Percentiles rank a stretch among this genome's conserved stretches.
Evolutionary conservation across 768 basidiomycete genomes (phyloP).

Genomic region (Termitomyces sp.): DNA sequence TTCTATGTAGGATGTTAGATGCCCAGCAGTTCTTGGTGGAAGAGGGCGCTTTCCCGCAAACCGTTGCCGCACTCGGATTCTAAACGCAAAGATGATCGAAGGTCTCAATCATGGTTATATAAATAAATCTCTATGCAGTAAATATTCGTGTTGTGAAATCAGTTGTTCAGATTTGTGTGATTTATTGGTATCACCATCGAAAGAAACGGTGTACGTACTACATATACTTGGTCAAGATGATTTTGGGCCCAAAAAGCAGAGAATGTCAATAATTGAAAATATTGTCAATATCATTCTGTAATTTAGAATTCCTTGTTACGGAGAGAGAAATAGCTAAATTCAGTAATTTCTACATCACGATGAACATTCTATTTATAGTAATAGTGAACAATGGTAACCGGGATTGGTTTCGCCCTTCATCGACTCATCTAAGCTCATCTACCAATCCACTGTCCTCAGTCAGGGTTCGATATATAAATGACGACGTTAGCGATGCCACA

Average conservation of each 20-base stretch:
- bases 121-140: slow-evolving; percentile 6
- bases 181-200: neutral
- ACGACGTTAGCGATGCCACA: neutral
- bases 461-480: neutral
- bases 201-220: no score
- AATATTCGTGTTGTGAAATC: slow-evolving; percentile 1
- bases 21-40: slow-evolving; percentile 32
- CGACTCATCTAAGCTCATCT: no score
- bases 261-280: no score
- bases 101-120: neutral
- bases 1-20: slow-evolving; percentile 31
- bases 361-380: neutral
- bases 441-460: slow-evolving; percentile 5
- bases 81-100: slow-evolving; percentile 8
- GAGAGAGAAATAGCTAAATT: neutral
- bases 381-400: neutral
- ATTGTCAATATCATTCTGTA: no score
- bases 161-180: neutral
- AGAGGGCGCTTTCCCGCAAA: slow-evolving; percentile 32
- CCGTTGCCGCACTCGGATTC: slow-evolving; percentile 33
- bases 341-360: neutral
- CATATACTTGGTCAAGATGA: no score
- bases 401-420: neutral
- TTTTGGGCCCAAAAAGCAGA: no score
- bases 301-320: neutral